These are phyloP conservation scores for Atractiella rhizophila DNA, from an alignment of 768 basidiomycete species.

Conservation along the genomic window DNA sequence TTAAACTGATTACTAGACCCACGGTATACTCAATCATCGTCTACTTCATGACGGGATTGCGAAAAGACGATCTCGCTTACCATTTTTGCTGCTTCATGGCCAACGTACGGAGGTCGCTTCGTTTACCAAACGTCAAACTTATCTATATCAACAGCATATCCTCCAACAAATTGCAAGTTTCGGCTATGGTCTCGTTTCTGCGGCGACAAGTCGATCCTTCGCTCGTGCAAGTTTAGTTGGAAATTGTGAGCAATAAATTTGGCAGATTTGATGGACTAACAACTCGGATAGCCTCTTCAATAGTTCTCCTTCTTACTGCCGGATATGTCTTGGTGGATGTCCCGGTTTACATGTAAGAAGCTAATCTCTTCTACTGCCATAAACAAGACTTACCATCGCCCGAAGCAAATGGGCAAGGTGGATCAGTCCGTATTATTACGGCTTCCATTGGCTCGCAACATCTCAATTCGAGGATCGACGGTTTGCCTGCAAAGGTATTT, in stretches of 20 bases:
- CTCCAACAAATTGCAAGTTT: constrained; percentile 11
- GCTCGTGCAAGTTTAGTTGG: constrained; percentile 22
- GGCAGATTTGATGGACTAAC: too few species aligned
- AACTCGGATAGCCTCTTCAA: constrained; percentile 1
- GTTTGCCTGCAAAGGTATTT: constrained; percentile 19
- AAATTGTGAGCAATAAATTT: constrained; percentile 8
- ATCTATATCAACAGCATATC: neutral
- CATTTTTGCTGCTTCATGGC: constrained; percentile 23
- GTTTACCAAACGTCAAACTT: too few species aligned
- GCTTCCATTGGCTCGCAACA: constrained; percentile 22
- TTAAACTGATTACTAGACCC: constrained; percentile 3
- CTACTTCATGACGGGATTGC: constrained; percentile 21
- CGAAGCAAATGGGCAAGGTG: constrained; percentile 25
- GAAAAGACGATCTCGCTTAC: constrained; percentile 22
- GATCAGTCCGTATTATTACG: constrained; percentile 25
- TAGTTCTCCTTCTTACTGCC: constrained; percentile 14
- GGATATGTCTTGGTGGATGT: constrained; percentile 14
- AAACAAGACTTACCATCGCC: too few species aligned
- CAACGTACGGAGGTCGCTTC: constrained; percentile 20
- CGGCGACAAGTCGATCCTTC: constrained; percentile 19
- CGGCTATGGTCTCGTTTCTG: constrained; percentile 18
- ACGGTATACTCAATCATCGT: constrained; percentile 19
- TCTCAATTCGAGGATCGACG: constrained; percentile 24
- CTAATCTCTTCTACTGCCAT: too few species aligned
- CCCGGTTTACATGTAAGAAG: constrained; percentile 6